These are phyloP conservation scores for Paraurostyla sp. DNA, from an alignment of 73 alveolate genomes.

Conservation along the genomic window DNA sequence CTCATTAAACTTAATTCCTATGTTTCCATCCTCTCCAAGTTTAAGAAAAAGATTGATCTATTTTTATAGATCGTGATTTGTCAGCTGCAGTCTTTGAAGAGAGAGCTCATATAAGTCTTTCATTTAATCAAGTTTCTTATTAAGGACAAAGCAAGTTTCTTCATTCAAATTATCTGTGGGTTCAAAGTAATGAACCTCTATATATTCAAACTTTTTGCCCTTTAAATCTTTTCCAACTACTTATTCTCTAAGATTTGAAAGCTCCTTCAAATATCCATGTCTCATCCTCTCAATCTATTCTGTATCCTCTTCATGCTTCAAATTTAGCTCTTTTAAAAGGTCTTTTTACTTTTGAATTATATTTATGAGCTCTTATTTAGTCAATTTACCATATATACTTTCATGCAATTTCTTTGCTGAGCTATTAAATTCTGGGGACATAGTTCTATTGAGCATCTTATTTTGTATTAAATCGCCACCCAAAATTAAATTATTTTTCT, in stretches of 20 bases:
- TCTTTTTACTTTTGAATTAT: background rate
- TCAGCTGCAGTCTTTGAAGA: background rate
- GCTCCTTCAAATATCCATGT: conserved; percentile 56
- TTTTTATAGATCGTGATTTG: conserved; percentile 23
- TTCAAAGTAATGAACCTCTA: conserved; percentile 68
- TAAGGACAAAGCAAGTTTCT: conserved; percentile 44
- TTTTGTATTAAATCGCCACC: background rate
- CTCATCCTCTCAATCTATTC: conserved; percentile 6
- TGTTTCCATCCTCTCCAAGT: conserved; percentile 56
- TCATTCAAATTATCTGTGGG: conserved; percentile 55
- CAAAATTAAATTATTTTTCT: no score
- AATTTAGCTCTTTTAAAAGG: background rate
- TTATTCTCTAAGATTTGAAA: conserved; percentile 24
- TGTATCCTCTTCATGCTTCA: background rate
- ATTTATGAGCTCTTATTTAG: conserved; percentile 12
- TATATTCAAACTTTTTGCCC: conserved; percentile 67
- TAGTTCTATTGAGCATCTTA: conserved; percentile 26
- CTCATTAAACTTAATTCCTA: conserved; percentile 56
- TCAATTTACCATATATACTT: background rate
- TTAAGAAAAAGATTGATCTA: background rate
- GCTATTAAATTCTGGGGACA: background rate
- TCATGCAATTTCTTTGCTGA: conserved; percentile 2
- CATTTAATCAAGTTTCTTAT: conserved; percentile 57
- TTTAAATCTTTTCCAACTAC: conserved; percentile 17
- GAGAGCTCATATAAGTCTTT: conserved; percentile 29